Percentiles rank a stretch among this genome's conserved stretches.
Conservation (phyloP, 805 yeast genomes). For the Metschnikowia noctiluminum region DNA sequence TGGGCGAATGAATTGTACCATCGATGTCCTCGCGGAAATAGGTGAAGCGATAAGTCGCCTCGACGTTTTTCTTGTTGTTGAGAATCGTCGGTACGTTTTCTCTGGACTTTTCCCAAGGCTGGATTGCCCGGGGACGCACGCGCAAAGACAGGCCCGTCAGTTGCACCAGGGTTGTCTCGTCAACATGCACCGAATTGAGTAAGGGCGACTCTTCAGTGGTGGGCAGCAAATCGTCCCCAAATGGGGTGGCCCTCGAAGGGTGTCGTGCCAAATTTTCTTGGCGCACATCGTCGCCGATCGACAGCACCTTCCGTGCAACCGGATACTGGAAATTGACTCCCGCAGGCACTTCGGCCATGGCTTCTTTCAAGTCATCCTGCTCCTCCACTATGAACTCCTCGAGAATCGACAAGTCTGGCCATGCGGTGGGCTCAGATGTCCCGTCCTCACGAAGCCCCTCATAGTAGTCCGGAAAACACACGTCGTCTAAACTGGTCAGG, state of each 20-base stretch:
- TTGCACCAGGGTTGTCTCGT: slow-evolving; percentile 30
- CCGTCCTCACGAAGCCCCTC: slow-evolving; percentile 23
- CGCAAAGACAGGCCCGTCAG: slow-evolving; percentile 47
- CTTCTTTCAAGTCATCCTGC: slow-evolving; percentile 32
- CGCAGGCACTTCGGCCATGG: slow-evolving; percentile 18
- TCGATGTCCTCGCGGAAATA: slow-evolving; percentile 88
- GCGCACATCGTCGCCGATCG: background rate
- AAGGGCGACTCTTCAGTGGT: slow-evolving; percentile 28
- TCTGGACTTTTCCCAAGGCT: slow-evolving; percentile 62
- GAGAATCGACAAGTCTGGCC: slow-evolving; percentile 84
- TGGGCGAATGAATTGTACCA: slow-evolving; percentile 87
- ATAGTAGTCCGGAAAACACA: slow-evolving; percentile 80
- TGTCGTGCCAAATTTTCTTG: background rate
- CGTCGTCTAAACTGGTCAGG: slow-evolving; percentile 83
- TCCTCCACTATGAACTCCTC: slow-evolving; percentile 79
- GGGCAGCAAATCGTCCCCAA: slow-evolving; percentile 10
- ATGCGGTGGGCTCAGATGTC: slow-evolving; percentile 28
- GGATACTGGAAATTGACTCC: slow-evolving; percentile 41
- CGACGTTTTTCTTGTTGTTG: slow-evolving; percentile 26
- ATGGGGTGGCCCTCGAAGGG: background rate
- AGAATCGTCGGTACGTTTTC: slow-evolving; percentile 31
- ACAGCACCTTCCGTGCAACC: slow-evolving; percentile 19
- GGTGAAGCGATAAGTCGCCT: slow-evolving; percentile 63
- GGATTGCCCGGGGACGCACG: slow-evolving; percentile 68
- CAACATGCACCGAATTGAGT: slow-evolving; percentile 26